Base-by-base conservation (phyloP, 2,329 filamentous ascomycete species). In the Graphiopsis chlorocephala region DNA sequence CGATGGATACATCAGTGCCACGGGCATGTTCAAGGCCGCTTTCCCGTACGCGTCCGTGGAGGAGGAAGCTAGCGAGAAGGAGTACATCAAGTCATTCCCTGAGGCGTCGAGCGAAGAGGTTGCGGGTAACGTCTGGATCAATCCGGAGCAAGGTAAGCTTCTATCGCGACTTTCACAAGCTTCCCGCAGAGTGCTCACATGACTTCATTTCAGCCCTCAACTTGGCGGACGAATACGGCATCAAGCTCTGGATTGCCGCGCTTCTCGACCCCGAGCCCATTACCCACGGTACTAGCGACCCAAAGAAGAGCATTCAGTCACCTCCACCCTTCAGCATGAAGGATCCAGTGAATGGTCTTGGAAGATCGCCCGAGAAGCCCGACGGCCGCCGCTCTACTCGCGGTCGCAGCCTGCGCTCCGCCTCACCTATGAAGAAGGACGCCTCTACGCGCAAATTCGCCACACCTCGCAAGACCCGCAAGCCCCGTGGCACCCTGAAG, bases 51-150 rank as follows among this genome's bases (percentile, higher is more conserved):
- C 89, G 67, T 71, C 73, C 56, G 81, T 84, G 23, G 80, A 84
- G 31, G 90, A 95, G 70, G 91, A 95, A 74, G 87, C 91, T 71
- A 79, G 81, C 1, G 91, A 96, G 81, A 89, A 91, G 75, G 87
- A 85, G 72, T 93, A 92, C 79, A 89, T 99, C 79, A 97, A 97
- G 81, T 86, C 85, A 7, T 88, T 95, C 29, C 79, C 86, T 35
- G 90, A 90, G 31, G 96, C 93, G 11, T 96, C 93, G 72, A 84
- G 85, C 64, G 93, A 98, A 75, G 95, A 98, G 82, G 93, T 95
- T 31, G 95, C 95, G 28, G 95, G 95, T 53, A 99, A 97, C 77
- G 88, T 99, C 61, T 99, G 95, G 95, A 93, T 98, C 59, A 88
- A 92, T 55, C 93, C 94, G 6, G 84, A 89, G 69, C 81, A 86